Base-by-base conservation (phyloP, 176 grass and related monocot species). In the Oryza meyeriana region DNA sequence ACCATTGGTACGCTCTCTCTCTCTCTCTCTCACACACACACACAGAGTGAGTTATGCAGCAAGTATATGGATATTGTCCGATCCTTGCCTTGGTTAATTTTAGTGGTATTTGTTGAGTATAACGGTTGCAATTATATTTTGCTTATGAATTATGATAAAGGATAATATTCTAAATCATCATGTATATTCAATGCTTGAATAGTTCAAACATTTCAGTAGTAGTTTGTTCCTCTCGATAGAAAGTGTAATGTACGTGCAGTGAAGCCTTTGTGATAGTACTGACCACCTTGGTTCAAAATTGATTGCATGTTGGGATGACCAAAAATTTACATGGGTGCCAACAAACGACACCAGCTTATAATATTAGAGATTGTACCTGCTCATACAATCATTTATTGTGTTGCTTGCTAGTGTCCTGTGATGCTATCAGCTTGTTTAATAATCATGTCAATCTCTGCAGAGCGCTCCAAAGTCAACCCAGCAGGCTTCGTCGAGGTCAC, bases 1-100 rank as follows among this genome's bases (percentile, higher is more conserved):
- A 44, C 61, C 89, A 42, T 57, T 98, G 96, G 96, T 98, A 93
- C 40, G 66, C 25, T 9, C 28, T 42, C 16, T 18, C 48, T 78
- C 33, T 31, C 32, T 11, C 38, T 18, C n/a, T 65, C n/a, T 50
- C 26, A 3, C 40, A 6, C 52, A 25, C 55, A 1, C 50, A 55
- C 1, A 55, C 12, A 50, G 47, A 55, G 18, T 55, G 47, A 55
- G 18, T 55, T 55, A 22, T 55, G n/a, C n/a, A 59, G 16, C 18
- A 44, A 12, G 17, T 55, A 7, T 55, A 59, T 24, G n/a, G n/a
- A 59, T 59, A 25, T 17, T 14, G 6, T 20, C 18, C 1, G 18
- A 55, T 55, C 25, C 22, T 24, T 62, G 24, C 24, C 7, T 61
- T 24, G 10, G 24, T 12, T 62, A 4, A 62, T 62, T 20, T 52